phyloP scores from a whole-genome alignment of 495 filamentous ascomycete genomes.

The Podospora tetraspora region DNA sequence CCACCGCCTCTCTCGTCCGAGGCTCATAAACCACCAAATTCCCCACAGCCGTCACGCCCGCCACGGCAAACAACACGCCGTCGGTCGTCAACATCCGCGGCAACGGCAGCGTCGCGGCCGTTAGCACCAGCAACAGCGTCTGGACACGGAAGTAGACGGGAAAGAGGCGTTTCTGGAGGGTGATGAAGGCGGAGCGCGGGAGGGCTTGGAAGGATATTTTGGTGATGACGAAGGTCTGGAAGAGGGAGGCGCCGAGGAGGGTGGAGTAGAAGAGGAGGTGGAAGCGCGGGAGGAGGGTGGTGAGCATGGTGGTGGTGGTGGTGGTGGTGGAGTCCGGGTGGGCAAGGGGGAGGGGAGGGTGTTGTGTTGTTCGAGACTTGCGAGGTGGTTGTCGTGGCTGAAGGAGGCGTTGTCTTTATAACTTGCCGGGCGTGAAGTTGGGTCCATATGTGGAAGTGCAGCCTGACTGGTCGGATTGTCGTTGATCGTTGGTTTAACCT shows the following conservation, averaged over 20 bases:
- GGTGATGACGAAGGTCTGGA: conserved; percentile 50
- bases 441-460: not conserved
- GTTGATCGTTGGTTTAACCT: not conserved
- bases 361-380: too few relatives aligned
- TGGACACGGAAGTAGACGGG: conserved; percentile 50
- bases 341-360: not conserved
- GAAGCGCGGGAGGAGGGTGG: conserved; percentile 23
- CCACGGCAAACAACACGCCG: conserved; percentile 38
- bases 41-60: conserved; percentile 36
- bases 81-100: conserved; percentile 32
- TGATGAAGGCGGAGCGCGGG: conserved; percentile 45
- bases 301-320: not conserved
- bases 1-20: conserved; percentile 40
- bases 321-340: not conserved
- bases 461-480: not conserved
- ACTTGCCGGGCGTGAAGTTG: not conserved
- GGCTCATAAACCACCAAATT: conserved; percentile 48
- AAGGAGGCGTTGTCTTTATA: not conserved
- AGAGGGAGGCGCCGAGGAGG: conserved; percentile 49
- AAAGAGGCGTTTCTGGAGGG: conserved; percentile 49
- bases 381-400: not conserved
- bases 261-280: conserved; percentile 51
- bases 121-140: conserved; percentile 38
- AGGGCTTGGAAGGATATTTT: conserved; percentile 45
- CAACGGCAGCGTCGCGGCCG: conserved; percentile 37